Base-by-base conservation (phyloP, 768 basidiomycete species). In the Leccinum olivaceopallidum region DNA sequence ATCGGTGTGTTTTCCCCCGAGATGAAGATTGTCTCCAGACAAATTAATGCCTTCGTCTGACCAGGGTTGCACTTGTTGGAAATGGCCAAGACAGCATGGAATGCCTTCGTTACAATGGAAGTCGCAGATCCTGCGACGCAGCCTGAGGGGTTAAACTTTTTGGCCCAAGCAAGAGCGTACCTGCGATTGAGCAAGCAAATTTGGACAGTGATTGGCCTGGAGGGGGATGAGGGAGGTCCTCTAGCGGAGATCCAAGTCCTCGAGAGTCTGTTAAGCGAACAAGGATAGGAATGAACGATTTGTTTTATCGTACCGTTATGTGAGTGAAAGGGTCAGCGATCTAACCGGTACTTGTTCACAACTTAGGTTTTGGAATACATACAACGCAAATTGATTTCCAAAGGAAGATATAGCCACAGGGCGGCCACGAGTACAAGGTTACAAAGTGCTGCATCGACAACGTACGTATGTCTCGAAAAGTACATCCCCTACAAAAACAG, bases 61-160 rank as follows among this genome's bases (percentile, higher is more conserved):
- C 52, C 39, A 94, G 91, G 90, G 14, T 78, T 91, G 76, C 92
- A 94, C 71, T 74, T 85, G 12, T 70, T 92, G 20, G 91, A 93
- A 68, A 73, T 91, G 68, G 82, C 90, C 2, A 92, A 92, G 77
- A 87, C 89, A 1, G 78, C 80, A 7, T 93, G 91, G 91, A 92
- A 94, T 69, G 81, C 77, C 14, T 71, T 78, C 24, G 67, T 86
- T 20, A 75, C 75, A 3, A 66, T 70, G 50, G 71, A 75, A 50
- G 47, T 61, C 14, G 53, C 58, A 6, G 58, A 63, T 18, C 61
- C 62, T 12, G 26, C 20, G 14, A 48, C 54, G 4, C 47, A 18
- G 2, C 42, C 55, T n/a, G 44, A 47, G 24, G 69, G 72, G 56
- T 63, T 56, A 24, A 64, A 54, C 18, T 62, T 73, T 30, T 71